A percentile compares a stretch with the other conserved stretches of the same genome.
Conservation (phyloP, 2,329 filamentous ascomycete genomes). For the Mollisia scopiformis region DNA sequence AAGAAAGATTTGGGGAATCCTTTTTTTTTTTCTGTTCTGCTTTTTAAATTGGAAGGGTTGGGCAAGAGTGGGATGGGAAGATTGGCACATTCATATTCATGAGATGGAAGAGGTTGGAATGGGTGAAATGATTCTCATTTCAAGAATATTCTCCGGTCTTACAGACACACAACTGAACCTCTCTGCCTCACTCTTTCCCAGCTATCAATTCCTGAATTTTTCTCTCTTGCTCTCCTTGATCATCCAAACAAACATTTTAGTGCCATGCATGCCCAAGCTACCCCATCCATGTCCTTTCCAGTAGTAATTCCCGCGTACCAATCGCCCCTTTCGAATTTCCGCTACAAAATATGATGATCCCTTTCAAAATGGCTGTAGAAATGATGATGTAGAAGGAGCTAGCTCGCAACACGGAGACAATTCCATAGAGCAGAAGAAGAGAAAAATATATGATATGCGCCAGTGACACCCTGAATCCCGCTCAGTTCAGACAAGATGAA, state of each 20-base stretch:
- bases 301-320: neutral
- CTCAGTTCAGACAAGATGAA: neutral
- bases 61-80: neutral
- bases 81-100: neutral
- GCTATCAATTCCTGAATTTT: neutral
- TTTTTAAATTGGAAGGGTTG: too few relatives aligned
- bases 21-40: neutral
- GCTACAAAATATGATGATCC: slow-evolving; percentile 1
- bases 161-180: slow-evolving; percentile 4
- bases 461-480: slow-evolving; percentile 3
- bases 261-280: slow-evolving; percentile 3
- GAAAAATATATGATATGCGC: slow-evolving; percentile 8
- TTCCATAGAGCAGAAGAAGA: neutral
- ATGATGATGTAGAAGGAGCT: neutral
- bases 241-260: neutral
- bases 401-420: slow-evolving; percentile 1
- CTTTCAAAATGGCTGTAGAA: slow-evolving; percentile 2
- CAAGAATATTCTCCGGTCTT: slow-evolving; percentile 1
- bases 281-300: slow-evolving; percentile 1
- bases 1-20: too few relatives aligned
- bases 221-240: neutral
- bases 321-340: neutral
- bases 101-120: too few relatives aligned
- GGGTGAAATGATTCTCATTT: slow-evolving; percentile 6
- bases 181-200: neutral